Percentiles rank a stretch among this genome's conserved stretches.
Evolutionary conservation across 2,329 filamentous ascomycete genomes (phyloP).

Genomic region (Colletotrichum magnum): DNA sequence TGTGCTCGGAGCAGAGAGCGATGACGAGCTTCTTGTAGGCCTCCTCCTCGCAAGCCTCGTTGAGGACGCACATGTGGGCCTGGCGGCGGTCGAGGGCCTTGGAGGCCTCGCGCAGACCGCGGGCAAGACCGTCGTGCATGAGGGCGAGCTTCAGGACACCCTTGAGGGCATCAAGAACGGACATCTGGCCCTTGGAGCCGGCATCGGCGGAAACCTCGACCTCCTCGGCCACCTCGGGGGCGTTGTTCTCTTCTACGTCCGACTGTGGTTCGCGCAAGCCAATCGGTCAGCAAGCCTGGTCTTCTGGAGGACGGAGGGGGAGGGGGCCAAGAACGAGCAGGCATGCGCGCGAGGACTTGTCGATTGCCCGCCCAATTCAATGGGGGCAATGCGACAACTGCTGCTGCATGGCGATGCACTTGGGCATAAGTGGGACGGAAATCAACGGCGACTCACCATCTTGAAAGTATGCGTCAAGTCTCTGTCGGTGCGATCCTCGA

Average conservation of each 20-base stretch:
- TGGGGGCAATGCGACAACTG: slow-evolving; percentile 1
- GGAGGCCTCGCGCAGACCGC: slow-evolving; percentile 97
- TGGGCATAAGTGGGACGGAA: slow-evolving; percentile 2
- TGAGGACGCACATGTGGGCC: slow-evolving; percentile 99
- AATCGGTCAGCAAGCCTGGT: slow-evolving; percentile 40
- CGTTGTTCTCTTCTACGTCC: slow-evolving; percentile 99
- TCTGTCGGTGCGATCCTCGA: slow-evolving; percentile 78
- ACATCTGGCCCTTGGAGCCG: slow-evolving; percentile 92
- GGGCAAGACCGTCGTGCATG: slow-evolving; percentile 99
- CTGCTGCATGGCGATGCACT: not conserved
- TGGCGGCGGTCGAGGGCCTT: slow-evolving; percentile 99
- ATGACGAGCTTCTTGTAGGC: slow-evolving; percentile 99
- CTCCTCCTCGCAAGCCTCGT: slow-evolving; percentile 99
- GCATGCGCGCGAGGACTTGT: slow-evolving; percentile 19
- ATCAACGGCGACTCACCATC: slow-evolving; percentile 67
- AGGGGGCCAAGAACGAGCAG: slow-evolving; percentile 8
- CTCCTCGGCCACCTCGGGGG: slow-evolving; percentile 86
- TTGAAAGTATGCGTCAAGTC: slow-evolving; percentile 64
- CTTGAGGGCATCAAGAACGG: slow-evolving; percentile 98
- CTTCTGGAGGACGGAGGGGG: not conserved
- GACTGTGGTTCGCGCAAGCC: slow-evolving; percentile 70
- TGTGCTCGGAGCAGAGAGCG: slow-evolving; percentile 98
- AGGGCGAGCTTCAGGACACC: slow-evolving; percentile 98
- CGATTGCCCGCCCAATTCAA: slow-evolving; percentile 2
- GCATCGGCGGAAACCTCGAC: slow-evolving; percentile 97